phyloP scores from a whole-genome alignment of 805 yeast species.

The Monosporozyma solicola region DNA sequence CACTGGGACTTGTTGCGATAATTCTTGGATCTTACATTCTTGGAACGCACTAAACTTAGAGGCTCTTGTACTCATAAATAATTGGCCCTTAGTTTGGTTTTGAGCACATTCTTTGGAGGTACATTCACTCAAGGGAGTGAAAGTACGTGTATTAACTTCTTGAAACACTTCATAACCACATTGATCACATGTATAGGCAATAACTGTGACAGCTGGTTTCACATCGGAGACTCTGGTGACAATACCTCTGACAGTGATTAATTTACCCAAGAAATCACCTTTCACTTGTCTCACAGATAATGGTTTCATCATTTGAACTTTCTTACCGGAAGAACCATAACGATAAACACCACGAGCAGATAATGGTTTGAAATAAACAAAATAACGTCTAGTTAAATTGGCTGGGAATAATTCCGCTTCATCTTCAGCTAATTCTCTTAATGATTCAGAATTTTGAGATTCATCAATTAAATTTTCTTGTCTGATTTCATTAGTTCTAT shows the following conservation, averaged over 20 bases:
- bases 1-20: slow-evolving; percentile 93
- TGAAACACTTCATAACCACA: slow-evolving; percentile 97
- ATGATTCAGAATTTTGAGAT: slow-evolving; percentile 20
- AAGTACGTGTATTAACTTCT: slow-evolving; percentile 77
- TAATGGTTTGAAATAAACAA: slow-evolving; percentile 77
- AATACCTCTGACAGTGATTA: slow-evolving; percentile 87
- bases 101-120: slow-evolving; percentile 68
- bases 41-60: slow-evolving; percentile 93
- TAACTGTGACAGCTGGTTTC: slow-evolving; percentile 82
- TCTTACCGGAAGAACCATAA: slow-evolving; percentile 13
- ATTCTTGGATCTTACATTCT: slow-evolving; percentile 89
- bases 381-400: slow-evolving; percentile 76
- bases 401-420: slow-evolving; percentile 66
- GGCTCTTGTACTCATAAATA: slow-evolving; percentile 89
- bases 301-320: slow-evolving; percentile 37
- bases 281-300: slow-evolving; percentile 84
- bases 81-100: slow-evolving; percentile 78
- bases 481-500: slow-evolving; percentile 52
- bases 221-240: slow-evolving; percentile 95
- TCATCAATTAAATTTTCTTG: slow-evolving; percentile 29
- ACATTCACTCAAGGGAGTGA: slow-evolving; percentile 83
- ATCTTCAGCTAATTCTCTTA: slow-evolving; percentile 30
- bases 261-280: slow-evolving; percentile 74
- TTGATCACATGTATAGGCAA: slow-evolving; percentile 94
- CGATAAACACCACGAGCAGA: slow-evolving; percentile 31